A percentile compares a stretch with the other conserved stretches of the same genome.
phyloP scores from a whole-genome alignment of 1,284 basidiomycete genomes.

The Ceratobasidium theobromae region DNA sequence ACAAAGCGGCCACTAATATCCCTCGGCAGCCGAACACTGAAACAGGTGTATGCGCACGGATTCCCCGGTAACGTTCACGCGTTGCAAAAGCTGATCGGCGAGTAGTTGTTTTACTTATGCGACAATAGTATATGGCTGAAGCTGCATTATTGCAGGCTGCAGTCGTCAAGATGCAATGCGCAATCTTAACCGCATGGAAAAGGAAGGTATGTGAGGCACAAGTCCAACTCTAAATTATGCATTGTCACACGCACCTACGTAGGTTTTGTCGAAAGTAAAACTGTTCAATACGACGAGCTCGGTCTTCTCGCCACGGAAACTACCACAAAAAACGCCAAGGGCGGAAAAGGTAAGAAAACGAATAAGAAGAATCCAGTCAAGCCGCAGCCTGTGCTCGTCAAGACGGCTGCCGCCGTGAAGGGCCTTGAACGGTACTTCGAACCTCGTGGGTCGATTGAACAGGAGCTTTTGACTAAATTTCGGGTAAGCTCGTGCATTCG shows the following conservation, averaged over 20 bases:
- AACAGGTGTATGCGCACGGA: constrained; percentile 10
- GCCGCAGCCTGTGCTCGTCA: constrained; percentile 3
- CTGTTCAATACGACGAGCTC: neutral
- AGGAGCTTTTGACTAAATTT: neutral
- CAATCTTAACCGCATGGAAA: constrained; percentile 20
- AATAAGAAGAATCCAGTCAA: constrained; percentile 19
- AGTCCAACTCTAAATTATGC: neutral
- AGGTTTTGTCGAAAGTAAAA: constrained; percentile 24
- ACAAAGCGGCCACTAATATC: neutral
- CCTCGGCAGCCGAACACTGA: constrained; percentile 9
- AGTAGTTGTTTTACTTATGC: neutral
- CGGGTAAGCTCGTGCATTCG: neutral
- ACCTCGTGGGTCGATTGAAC: neutral
- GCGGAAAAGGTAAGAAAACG: constrained; percentile 12
- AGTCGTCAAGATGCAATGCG: neutral
- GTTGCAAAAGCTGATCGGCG: constrained; percentile 15
- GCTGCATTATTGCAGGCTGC: constrained; percentile 6
- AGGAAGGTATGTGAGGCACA: constrained; percentile 10
- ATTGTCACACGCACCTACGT: neutral
- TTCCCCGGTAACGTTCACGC: constrained; percentile 11
- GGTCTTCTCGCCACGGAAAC: neutral
- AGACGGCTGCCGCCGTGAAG: neutral
- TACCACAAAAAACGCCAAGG: neutral
- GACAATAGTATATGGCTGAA: neutral
- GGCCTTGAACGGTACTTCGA: constrained; percentile 11